These are phyloP conservation scores for Pilaira anomala DNA, from an alignment of 192 early-diverging fungal genomes.

Conservation along the genomic window DNA sequence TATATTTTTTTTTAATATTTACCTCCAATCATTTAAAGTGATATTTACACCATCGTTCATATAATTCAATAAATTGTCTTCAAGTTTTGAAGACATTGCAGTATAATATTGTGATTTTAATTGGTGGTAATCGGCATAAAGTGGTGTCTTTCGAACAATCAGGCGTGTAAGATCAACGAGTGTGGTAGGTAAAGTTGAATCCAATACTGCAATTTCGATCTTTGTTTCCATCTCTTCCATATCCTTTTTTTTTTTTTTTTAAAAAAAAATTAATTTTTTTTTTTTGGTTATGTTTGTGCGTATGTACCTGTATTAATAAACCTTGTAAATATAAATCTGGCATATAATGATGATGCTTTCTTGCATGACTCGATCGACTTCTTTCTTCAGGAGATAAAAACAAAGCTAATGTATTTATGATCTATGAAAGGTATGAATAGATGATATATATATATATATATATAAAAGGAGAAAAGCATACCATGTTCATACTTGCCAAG, in stretches of 20 bases:
- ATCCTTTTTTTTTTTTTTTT: conserved; percentile 6
- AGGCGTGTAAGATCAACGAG: conserved; percentile 42
- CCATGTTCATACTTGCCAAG: conserved; percentile 54
- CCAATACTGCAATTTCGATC: conserved; percentile 40
- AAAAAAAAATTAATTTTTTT: not conserved
- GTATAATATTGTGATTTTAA: conserved; percentile 25
- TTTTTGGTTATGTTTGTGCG: no score
- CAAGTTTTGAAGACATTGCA: conserved; percentile 19
- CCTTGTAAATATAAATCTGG: conserved; percentile 50
- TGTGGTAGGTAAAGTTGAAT: conserved; percentile 48
- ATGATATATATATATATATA: no score
- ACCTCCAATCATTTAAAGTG: conserved; percentile 23
- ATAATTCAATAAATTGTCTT: conserved; percentile 28
- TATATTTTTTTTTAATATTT: not conserved
- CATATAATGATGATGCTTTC: conserved; percentile 49
- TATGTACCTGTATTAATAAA: conserved; percentile 38
- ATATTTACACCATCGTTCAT: conserved; percentile 25
- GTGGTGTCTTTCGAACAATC: conserved; percentile 44
- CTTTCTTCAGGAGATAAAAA: conserved; percentile 47
- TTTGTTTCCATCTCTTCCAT: conserved; percentile 30
- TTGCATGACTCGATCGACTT: conserved; percentile 49
- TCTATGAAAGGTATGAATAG: conserved; percentile 27
- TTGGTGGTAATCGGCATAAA: conserved; percentile 39
- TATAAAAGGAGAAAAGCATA: conserved; percentile 8
- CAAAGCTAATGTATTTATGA: conserved; percentile 52